These are phyloP conservation scores for Aspergillus panamensis DNA, from an alignment of 495 filamentous ascomycete species.

Conservation along the genomic window DNA sequence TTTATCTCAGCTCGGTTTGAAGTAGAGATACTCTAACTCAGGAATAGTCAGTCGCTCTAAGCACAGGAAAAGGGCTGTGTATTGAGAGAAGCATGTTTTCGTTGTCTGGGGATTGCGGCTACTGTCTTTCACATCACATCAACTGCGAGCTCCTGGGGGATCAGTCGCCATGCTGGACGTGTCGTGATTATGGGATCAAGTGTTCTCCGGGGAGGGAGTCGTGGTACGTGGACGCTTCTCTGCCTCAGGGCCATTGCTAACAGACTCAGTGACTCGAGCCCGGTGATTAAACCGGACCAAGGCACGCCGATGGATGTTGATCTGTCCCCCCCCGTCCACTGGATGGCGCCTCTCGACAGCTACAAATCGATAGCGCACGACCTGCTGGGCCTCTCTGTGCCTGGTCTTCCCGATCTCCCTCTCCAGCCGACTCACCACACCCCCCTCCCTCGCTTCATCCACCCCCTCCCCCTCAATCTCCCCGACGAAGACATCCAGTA, in stretches of 20 bases:
- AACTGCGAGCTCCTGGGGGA: slow-evolving; percentile 1
- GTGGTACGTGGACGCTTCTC: neutral
- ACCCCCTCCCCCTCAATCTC: neutral
- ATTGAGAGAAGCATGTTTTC: neutral
- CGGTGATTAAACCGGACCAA: neutral
- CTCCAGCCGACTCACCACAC: neutral
- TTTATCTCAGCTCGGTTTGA: neutral
- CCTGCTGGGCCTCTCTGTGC: slow-evolving; percentile 1
- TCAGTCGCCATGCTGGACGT: slow-evolving; percentile 8
- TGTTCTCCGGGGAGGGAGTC: slow-evolving; percentile 7
- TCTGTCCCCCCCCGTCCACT: slow-evolving; percentile 1
- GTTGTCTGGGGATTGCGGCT: slow-evolving; percentile 7
- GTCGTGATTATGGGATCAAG: slow-evolving; percentile 6
- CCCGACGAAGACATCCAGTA: slow-evolving; percentile 35
- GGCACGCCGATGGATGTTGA: neutral
- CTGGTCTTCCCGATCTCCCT: slow-evolving; percentile 1
- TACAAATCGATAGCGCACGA: slow-evolving; percentile 12
- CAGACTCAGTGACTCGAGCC: neutral
- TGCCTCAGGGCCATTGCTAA: neutral
- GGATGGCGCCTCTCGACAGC: slow-evolving; percentile 10
- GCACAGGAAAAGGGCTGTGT: neutral
- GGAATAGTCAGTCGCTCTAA: neutral
- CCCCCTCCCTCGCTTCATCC: slow-evolving; percentile 1
- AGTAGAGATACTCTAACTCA: neutral
- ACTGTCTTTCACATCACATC: slow-evolving; percentile 13